Evolutionary conservation across 2,329 filamentous ascomycete species (phyloP).

Genomic region (Metarhizium sp.): DNA sequence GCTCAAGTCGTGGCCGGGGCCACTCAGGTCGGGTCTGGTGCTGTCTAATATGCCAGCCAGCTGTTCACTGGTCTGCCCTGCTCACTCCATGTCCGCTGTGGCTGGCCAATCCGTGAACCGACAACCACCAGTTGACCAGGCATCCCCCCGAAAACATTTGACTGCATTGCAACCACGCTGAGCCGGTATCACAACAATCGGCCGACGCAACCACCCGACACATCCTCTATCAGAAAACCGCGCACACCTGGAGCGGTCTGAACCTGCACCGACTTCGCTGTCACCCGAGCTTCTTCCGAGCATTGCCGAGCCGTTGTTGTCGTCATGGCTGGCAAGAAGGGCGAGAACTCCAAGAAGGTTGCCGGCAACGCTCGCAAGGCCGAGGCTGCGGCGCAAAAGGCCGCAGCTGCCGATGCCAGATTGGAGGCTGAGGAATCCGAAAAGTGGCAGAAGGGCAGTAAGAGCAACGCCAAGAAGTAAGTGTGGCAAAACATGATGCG

Average conservation of each 20-base stretch:
- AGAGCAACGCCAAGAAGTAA: constrained; percentile 81
- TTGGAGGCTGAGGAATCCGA: constrained; percentile 58
- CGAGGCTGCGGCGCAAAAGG: constrained; percentile 73
- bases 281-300: constrained; percentile 3
- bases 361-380: constrained; percentile 88
- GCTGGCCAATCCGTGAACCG: neutral
- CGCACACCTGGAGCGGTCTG: neutral
- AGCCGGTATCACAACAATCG: constrained; percentile 1
- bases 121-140: neutral
- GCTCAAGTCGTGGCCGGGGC: no score
- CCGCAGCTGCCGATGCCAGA: constrained; percentile 59
- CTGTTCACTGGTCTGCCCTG: no score
- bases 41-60: no score
- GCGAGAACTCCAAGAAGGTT: constrained; percentile 80
- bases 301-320: neutral
- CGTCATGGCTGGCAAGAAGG: constrained; percentile 64
- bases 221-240: neutral
- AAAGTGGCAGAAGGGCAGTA: constrained; percentile 80
- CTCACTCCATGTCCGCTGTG: no score
- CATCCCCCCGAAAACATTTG: neutral
- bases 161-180: constrained; percentile 1
- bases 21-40: no score
- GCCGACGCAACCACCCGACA: constrained; percentile 1
- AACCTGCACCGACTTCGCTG: neutral
- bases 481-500: constrained; percentile 13